Percentiles rank a stretch among this genome's conserved stretches.
Conservation (phyloP, 1,284 basidiomycete genomes). For the Pisolithus thermaeus region DNA sequence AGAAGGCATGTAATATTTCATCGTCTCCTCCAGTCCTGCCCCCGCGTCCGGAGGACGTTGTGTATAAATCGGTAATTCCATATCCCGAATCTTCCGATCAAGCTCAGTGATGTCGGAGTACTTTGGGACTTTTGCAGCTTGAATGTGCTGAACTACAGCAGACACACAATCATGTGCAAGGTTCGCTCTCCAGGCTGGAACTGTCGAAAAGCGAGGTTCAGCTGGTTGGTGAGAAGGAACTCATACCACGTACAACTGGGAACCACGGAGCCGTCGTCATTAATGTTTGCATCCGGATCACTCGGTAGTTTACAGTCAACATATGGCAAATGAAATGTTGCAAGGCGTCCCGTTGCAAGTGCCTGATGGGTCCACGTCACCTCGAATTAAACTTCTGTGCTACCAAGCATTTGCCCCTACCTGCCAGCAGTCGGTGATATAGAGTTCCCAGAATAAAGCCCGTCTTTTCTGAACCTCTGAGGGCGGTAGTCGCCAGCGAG, state of each 20-base stretch:
- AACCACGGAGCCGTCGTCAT: slow-evolving; percentile 45
- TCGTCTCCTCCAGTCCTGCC: slow-evolving; percentile 42
- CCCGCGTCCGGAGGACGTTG: slow-evolving; percentile 38
- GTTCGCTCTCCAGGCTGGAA: slow-evolving; percentile 66
- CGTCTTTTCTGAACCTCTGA: slow-evolving; percentile 63
- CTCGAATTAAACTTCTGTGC: not conserved
- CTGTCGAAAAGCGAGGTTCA: slow-evolving; percentile 28
- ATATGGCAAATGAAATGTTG: slow-evolving; percentile 60
- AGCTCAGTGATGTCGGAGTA: slow-evolving; percentile 59
- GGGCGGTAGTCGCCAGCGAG: slow-evolving; percentile 54
- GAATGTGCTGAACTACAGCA: slow-evolving; percentile 56
- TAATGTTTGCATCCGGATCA: slow-evolving; percentile 48
- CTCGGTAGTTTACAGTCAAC: slow-evolving; percentile 60
- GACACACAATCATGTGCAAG: slow-evolving; percentile 66
- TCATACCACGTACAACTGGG: slow-evolving; percentile 45
- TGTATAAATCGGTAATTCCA: slow-evolving; percentile 52
- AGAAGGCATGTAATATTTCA: slow-evolving; percentile 60
- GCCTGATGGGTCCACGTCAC: slow-evolving; percentile 27
- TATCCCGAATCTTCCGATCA: slow-evolving; percentile 58
- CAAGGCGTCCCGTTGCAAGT: slow-evolving; percentile 56
- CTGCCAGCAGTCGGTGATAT: slow-evolving; percentile 65
- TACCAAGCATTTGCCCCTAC: slow-evolving; percentile 26
- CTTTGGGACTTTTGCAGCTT: slow-evolving; percentile 59
- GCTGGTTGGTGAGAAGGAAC: slow-evolving; percentile 1
- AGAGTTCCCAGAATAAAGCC: slow-evolving; percentile 68